These are phyloP conservation scores for Obelidium mucronatum DNA, from an alignment of 192 early-diverging fungal species.

Conservation along the genomic window DNA sequence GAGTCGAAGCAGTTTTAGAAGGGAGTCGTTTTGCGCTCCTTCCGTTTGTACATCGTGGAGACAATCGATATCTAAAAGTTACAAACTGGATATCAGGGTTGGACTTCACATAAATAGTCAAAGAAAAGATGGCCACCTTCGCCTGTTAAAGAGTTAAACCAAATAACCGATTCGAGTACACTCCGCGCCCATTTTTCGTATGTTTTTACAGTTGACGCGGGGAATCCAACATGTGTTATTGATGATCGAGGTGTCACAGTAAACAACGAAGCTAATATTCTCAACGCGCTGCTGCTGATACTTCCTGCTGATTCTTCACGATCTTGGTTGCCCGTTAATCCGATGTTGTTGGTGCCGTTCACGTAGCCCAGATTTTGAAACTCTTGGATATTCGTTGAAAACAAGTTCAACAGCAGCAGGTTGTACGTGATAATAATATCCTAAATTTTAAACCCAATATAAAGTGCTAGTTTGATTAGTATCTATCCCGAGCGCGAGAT, in stretches of 20 bases:
- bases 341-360: neutral
- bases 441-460: too few species aligned
- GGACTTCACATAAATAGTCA: too few species aligned
- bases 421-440: constrained; percentile 29
- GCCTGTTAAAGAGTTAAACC: constrained; percentile 23
- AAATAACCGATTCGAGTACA: constrained; percentile 23
- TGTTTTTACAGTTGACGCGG: neutral
- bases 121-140: too few species aligned
- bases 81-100: neutral
- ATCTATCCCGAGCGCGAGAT: neutral
- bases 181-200: constrained; percentile 27
- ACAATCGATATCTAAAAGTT: constrained; percentile 23
- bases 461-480: neutral
- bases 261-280: constrained; percentile 20
- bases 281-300: neutral
- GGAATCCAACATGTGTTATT: neutral
- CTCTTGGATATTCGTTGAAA: neutral
- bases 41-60: constrained; percentile 12
- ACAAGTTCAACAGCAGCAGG: constrained; percentile 10
- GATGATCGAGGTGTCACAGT: neutral
- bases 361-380: neutral
- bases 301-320: too few species aligned
- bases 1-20: constrained; percentile 23
- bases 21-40: constrained; percentile 8
- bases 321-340: neutral